phyloP scores from a whole-genome alignment of 495 filamentous ascomycete species.

The Penicillium maclennaniae region DNA sequence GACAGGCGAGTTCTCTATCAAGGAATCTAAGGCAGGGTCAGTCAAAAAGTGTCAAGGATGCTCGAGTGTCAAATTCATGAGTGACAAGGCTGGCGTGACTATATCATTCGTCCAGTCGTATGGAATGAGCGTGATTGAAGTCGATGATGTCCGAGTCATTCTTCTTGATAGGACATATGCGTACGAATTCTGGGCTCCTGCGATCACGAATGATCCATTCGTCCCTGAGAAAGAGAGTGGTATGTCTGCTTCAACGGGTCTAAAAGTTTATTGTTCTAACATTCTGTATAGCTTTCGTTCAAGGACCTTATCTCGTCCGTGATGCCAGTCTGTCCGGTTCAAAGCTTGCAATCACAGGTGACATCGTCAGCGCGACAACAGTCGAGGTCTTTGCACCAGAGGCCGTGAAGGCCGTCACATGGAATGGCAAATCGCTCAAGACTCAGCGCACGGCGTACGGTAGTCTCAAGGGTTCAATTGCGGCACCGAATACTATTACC shows the following conservation, averaged over 20 bases:
- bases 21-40: conserved; percentile 39
- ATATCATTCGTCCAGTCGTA: conserved; percentile 40
- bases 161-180: conserved; percentile 50
- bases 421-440: conserved; percentile 50
- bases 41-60: conserved; percentile 28
- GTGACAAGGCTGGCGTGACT: conserved; percentile 30
- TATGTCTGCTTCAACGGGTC: conserved; percentile 14
- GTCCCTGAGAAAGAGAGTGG: conserved; percentile 43
- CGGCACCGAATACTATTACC: conserved; percentile 37
- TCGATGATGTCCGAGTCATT: conserved; percentile 44
- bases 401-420: conserved; percentile 42
- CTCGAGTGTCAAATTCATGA: conserved; percentile 37
- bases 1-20: conserved; percentile 51
- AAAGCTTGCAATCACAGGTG: conserved; percentile 56
- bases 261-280: neutral
- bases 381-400: conserved; percentile 60
- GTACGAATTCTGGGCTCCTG: conserved; percentile 55
- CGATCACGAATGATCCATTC: conserved; percentile 47
- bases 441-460: conserved; percentile 41
- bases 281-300: conserved; percentile 47
- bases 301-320: conserved; percentile 63
- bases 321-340: conserved; percentile 45
- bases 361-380: conserved; percentile 57
- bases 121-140: conserved; percentile 45
- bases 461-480: conserved; percentile 45